Base-by-base conservation (phyloP, 345 rosid species). In the Rhodomyrtus tomentosa region DNA sequence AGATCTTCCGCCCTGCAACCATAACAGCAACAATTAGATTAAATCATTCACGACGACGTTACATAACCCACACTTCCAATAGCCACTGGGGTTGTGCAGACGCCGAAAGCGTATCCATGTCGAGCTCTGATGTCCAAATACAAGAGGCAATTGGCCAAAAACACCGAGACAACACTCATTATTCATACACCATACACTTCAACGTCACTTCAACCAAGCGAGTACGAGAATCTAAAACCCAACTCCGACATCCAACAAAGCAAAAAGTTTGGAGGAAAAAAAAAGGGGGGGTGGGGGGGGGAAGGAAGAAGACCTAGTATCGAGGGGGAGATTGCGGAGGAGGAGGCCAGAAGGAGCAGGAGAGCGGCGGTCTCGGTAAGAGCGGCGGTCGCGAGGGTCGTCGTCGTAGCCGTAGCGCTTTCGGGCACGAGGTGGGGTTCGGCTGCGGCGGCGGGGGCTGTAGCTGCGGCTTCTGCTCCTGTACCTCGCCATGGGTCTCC, bases 251-350 rank as follows among this genome's bases (percentile, higher is more conserved):
- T 58, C 24, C 42, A 32, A 49, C 52, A 21, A 16, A 1, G 42
- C 56, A 11, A 0, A 68, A 36, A 21, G 24, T 38, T 38, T 38
- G 24, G 2, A 22, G 9, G 32, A 50, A 5, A 79, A 52, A 32
- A 55, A 81, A 74, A 72, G 81, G 58, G 80, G 62, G n/a, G n/a
- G n/a, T n/a, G n/a, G n/a, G n/a, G n/a, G n/a, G n/a, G n/a, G n/a
- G n/a, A n/a, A n/a, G n/a, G 74, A 25, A 45, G 36, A 50, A 56
- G 72, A 96, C 99, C 98, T 95, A 27, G 96, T 95, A 81, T 95
- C 95, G 59, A 95, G 98, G 80, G 99, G 98, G 40, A 96, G 99
- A 86, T 96, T 96, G 83, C 98, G 98, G 85, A 95, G 88, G 87
- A 96, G 98, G 85, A 96, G 90, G 83, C 98, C 99, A 22, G 98